Evolutionary conservation across 192 early-diverging fungal species (phyloP), one percentile per base, ranked within the genome.

Genomic region (Coemansia sp.): DNA sequence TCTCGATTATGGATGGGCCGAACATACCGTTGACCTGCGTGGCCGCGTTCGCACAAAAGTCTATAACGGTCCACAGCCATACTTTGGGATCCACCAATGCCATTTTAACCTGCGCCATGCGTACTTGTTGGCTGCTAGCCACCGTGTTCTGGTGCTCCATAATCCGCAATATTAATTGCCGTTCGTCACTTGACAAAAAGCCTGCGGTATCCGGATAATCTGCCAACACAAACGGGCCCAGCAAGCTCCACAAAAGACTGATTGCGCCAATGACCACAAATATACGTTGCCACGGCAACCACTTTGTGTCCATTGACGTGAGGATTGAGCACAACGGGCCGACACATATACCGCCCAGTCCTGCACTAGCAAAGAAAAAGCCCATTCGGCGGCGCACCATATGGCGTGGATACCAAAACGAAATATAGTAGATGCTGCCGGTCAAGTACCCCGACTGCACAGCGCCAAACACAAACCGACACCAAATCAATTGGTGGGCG

Each of bases 11-110:
- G 0, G 74, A 70, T 3, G 79, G 79, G 2, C 79, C 79, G 49
- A 82, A 82, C 67, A 82, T 66, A n/a, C 70, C 79, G 51, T 76
- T 76, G 41, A 76, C 79, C 39, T 82, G 72, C 4, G 74, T 73
- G 5, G 74, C 70, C 0, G 65, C 69, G 43, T 82, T 75, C 21
- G 79, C 79, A 37, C 73, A 75, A 48, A 82, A 82, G 58, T 68
- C 79, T 12, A 75, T 73, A 3, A 59, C 2, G 1, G 70, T 70
- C 72, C 79, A 82, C 38, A 82, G 64, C 73, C 69, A 71, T 27
- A 82, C 61, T 41, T 73, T 75, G 21, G 12, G 29, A 45, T 82
- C 74, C 8, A 37, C 26, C 31, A 72, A 8, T 0, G 77, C 45
- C 69, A 73, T 65, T 3, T 25, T 41, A 3, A 72, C 35, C 61